Conservation (phyloP, 164 flowering plant genomes). For the Chimonanthus salicifolius region DNA sequence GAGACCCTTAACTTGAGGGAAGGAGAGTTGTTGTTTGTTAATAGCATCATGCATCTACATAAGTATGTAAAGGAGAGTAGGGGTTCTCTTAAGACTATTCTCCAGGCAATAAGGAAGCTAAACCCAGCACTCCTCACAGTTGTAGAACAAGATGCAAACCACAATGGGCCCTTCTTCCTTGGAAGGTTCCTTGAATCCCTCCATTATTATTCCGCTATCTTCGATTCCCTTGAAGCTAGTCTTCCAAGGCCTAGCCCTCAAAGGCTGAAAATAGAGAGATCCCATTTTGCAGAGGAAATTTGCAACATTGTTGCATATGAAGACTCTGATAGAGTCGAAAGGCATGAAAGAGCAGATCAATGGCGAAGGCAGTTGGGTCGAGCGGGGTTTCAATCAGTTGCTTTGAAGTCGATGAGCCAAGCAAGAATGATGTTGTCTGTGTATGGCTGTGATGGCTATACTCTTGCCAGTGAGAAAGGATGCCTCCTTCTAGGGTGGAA, state of each 20-base stretch:
- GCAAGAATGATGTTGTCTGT: slow-evolving; percentile 44
- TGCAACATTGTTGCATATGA: slow-evolving; percentile 44
- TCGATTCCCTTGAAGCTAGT: slow-evolving; percentile 56
- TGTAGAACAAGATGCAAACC: slow-evolving; percentile 64
- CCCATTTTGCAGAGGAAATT: slow-evolving; percentile 49
- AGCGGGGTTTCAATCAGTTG: slow-evolving; percentile 45
- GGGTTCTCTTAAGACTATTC: slow-evolving; percentile 48
- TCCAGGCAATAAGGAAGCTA: slow-evolving; percentile 50
- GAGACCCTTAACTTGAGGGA: slow-evolving; percentile 40
- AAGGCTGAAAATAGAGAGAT: slow-evolving; percentile 45
- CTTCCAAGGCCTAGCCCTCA: slow-evolving; percentile 35
- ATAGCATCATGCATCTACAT: slow-evolving; percentile 51
- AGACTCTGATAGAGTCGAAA: slow-evolving; percentile 43
- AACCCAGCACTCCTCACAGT: slow-evolving; percentile 41
- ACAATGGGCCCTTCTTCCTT: slow-evolving; percentile 65
- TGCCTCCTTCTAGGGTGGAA: slow-evolving; percentile 65
- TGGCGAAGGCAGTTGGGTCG: slow-evolving; percentile 55
- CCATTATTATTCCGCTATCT: slow-evolving; percentile 58
- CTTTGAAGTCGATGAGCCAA: slow-evolving; percentile 36
- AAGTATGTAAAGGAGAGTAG: slow-evolving; percentile 49
- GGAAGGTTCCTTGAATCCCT: slow-evolving; percentile 66
- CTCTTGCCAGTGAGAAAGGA: slow-evolving; percentile 44
- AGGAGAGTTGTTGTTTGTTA: slow-evolving; percentile 48
- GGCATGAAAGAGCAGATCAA: slow-evolving; percentile 60
- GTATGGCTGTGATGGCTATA: slow-evolving; percentile 55